Base-by-base conservation (phyloP, 1,284 basidiomycete genomes). In the Austropuccinia psidii region DNA sequence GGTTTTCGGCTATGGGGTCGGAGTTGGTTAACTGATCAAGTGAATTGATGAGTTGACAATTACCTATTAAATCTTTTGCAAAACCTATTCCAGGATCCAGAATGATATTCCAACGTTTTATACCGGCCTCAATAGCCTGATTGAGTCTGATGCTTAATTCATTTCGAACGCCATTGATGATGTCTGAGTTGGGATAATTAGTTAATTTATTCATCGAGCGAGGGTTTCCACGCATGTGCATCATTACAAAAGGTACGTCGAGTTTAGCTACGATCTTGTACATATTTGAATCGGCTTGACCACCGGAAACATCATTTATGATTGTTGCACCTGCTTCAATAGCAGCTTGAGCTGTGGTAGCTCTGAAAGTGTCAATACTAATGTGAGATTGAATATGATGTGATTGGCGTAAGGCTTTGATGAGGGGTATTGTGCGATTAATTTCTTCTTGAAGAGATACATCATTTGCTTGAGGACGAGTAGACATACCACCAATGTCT, bases 81-180 rank as follows among this genome's bases (percentile, higher is more conserved):
- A 98, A 99, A 6, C 96, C 95, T 64, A 98, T 83, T 0, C 96
- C 95, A 0, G 95, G 93, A 81, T 98, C 96, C 15, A 91, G 84
- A 65, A 98, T 85, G 73, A 98, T 87, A 76, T 92, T 86, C 95
- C 95, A 99, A 37, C 91, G 82, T 68, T 90, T 85, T 4, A 98
- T 83, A 8, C 93, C 92, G 0, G 89, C 88, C 17, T 84, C 83
- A n/a, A 95, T 84, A 15, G 93, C 88, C 1, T 79, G 78, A 4
- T 87, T 83, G 0, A 96, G 86, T 76, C 88, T 88, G 39, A 81
- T 81, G 0, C 87, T 88, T 1, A 98, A 84, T 80, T 98, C 96
- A 0, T 81, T 78, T 4, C 86, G 83, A 0, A 98, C 87, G 21
- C 87, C 91, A 33, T 85, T 83, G 1, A 95, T 77, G 0, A 94